Percentiles rank a stretch among this genome's conserved stretches.
Evolutionary conservation across 2,329 filamentous ascomycete species (phyloP).

Genomic region (Albifimbria verrucaria): DNA sequence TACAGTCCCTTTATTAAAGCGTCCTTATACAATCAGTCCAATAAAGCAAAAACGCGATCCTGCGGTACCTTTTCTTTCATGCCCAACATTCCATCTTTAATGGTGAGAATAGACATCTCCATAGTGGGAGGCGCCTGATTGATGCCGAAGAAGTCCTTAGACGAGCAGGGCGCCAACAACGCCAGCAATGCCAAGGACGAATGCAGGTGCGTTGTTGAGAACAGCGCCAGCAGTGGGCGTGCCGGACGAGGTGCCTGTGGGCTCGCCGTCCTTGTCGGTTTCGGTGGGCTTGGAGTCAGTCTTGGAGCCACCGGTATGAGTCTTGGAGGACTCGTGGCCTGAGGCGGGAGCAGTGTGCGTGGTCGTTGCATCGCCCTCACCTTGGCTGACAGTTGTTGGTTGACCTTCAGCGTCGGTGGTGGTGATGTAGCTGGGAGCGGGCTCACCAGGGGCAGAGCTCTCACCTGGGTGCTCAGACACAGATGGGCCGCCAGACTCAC

Average conservation of each 20-base stretch:
- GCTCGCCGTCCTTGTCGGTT: conserved; percentile 12
- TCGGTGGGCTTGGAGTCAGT: conserved; percentile 14
- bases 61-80: neutral
- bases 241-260: conserved; percentile 18
- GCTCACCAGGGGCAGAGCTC: conserved; percentile 3
- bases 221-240: conserved; percentile 23
- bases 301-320: conserved; percentile 9
- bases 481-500: conserved; percentile 4
- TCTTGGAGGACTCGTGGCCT: conserved; percentile 6
- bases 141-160: too few species aligned
- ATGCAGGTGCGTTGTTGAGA: conserved; percentile 15
- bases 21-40: neutral
- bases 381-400: conserved; percentile 13
- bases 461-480: conserved; percentile 9
- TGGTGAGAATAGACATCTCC: neutral
- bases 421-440: conserved; percentile 13
- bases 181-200: conserved; percentile 20
- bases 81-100: too few species aligned
- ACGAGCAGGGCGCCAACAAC: conserved; percentile 22
- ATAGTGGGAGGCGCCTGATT: too few species aligned
- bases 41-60: neutral
- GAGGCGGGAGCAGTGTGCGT: conserved; percentile 11
- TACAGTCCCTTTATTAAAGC: neutral
- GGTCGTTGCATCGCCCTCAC: conserved; percentile 10
- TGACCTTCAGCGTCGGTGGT: conserved; percentile 14